These are phyloP conservation scores for Botrytis porri DNA, from an alignment of 2,329 filamentous ascomycete genomes.

Conservation along the genomic window DNA sequence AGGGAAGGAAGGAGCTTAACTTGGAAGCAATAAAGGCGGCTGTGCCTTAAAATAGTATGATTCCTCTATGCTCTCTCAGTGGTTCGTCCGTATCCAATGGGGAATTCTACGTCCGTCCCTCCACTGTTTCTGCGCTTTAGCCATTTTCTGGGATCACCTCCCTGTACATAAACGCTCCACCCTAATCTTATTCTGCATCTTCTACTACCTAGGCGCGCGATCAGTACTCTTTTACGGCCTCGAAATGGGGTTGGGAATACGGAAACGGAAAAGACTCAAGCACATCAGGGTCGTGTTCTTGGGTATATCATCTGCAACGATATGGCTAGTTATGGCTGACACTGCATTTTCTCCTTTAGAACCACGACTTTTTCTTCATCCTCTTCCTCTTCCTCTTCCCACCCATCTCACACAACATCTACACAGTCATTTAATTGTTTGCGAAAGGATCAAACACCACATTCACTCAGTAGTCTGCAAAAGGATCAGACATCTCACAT, in stretches of 20 bases:
- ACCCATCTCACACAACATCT: not conserved
- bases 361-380: not conserved
- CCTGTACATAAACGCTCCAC: constrained; percentile 16
- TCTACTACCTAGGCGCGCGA: constrained; percentile 13
- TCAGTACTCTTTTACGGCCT: constrained; percentile 2
- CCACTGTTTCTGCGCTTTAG: constrained; percentile 10
- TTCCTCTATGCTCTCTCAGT: not conserved
- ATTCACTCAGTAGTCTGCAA: constrained; percentile 1
- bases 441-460: constrained; percentile 6
- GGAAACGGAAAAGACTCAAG: constrained; percentile 1
- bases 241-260: constrained; percentile 6
- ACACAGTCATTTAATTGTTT: constrained; percentile 8
- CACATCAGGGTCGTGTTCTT: not conserved
- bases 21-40: not conserved
- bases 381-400: not conserved
- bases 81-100: not conserved
- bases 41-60: constrained; percentile 11
- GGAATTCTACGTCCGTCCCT: not conserved
- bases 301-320: not conserved
- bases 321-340: constrained; percentile 3
- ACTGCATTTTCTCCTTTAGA: constrained; percentile 8
- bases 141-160: constrained; percentile 8
- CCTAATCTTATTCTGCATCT: constrained; percentile 13
- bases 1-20: not conserved
- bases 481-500: constrained; percentile 11